These are phyloP conservation scores for Chionographis japonica DNA, from an alignment of 106 monocot genomes.

Conservation along the genomic window DNA sequence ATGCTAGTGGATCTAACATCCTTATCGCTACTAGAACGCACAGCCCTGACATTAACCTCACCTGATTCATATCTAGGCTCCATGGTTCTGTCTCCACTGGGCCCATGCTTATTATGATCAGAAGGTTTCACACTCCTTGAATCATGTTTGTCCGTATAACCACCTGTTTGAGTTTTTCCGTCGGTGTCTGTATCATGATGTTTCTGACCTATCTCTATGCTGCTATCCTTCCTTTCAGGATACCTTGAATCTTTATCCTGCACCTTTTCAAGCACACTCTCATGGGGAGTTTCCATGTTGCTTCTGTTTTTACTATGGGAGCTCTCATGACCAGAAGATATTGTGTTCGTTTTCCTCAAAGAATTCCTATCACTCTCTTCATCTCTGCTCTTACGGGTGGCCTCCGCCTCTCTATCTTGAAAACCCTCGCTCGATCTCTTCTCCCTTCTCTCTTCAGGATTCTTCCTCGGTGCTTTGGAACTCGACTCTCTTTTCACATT, in stretches of 20 bases:
- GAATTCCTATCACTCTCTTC: slow-evolving; percentile 40
- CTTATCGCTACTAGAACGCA: slow-evolving; percentile 14
- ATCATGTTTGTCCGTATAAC: slow-evolving; percentile 32
- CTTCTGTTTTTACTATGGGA: slow-evolving; percentile 30
- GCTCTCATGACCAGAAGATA: slow-evolving; percentile 22
- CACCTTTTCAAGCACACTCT: slow-evolving; percentile 38
- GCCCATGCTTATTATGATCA: slow-evolving; percentile 9
- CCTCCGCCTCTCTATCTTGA: slow-evolving; percentile 49
- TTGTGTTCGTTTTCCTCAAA: slow-evolving; percentile 29
- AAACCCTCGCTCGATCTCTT: slow-evolving; percentile 39
- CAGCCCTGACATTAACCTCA: slow-evolving; percentile 13
- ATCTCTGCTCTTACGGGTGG: slow-evolving; percentile 34
- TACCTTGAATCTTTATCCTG: slow-evolving; percentile 42
- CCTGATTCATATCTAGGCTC: slow-evolving; percentile 17
- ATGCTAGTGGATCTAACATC: slow-evolving; percentile 7
- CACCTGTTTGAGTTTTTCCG: slow-evolving; percentile 33
- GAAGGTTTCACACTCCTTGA: slow-evolving; percentile 15
- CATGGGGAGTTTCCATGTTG: slow-evolving; percentile 31
- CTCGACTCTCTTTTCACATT: slow-evolving; percentile 40
- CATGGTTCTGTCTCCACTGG: slow-evolving; percentile 1
- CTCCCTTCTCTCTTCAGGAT: slow-evolving; percentile 44
- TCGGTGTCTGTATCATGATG: slow-evolving; percentile 23
- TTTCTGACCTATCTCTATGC: slow-evolving; percentile 37
- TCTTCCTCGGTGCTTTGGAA: slow-evolving; percentile 49
- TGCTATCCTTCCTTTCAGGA: slow-evolving; percentile 46